Conservation (phyloP, 306 rosid species). For the Cicer cuneatum region DNA sequence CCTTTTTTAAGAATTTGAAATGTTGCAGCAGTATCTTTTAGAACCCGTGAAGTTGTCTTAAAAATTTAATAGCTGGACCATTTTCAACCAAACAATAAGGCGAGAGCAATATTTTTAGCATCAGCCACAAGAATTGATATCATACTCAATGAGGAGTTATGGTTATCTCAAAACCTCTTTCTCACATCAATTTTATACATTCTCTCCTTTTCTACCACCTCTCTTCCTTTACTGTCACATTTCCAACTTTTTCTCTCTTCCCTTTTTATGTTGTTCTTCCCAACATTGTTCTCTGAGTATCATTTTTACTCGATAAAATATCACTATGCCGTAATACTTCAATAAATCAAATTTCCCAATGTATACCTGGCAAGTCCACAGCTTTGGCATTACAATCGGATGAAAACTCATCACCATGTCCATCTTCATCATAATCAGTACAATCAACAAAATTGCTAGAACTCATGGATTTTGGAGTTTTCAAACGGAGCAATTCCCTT, state of each 20-base stretch:
- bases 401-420: conserved; percentile 59
- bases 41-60: conserved; percentile 11
- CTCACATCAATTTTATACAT: background rate
- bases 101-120: background rate
- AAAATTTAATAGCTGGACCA: conserved; percentile 24
- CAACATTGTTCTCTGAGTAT: conserved; percentile 11
- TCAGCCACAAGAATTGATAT: conserved; percentile 17
- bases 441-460: conserved; percentile 57
- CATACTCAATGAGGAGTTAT: background rate
- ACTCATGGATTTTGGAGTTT: conserved; percentile 52
- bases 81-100: conserved; percentile 37
- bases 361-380: conserved; percentile 66
- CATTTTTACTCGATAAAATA: conserved; percentile 16
- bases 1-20: background rate
- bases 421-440: conserved; percentile 69
- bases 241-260: background rate
- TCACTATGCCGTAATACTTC: conserved; percentile 2
- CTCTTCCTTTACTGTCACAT: conserved; percentile 4
- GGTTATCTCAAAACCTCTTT: conserved; percentile 18
- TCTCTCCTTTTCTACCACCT: background rate
- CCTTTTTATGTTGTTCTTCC: conserved; percentile 2
- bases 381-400: conserved; percentile 66
- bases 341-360: background rate
- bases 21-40: conserved; percentile 16
- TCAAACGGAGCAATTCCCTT: conserved; percentile 65